Evolutionary conservation across 2,329 filamentous ascomycete genomes (phyloP), one percentile per base, ranked within the genome.

Genomic region (Septoria linicola): DNA sequence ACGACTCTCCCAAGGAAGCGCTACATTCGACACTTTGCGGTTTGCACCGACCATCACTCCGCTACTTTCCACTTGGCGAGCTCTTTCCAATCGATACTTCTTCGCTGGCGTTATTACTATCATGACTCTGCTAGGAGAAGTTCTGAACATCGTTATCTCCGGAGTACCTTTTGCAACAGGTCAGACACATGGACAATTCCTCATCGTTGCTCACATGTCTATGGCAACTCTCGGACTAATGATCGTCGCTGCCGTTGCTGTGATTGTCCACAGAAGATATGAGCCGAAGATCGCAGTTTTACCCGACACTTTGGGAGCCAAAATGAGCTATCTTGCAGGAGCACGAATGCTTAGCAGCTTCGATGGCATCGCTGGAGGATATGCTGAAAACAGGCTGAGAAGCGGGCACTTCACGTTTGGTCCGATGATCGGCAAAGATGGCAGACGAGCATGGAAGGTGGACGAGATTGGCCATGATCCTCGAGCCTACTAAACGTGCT

Each of bases 41-140:
- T 59, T 60, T 41, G 47, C 53, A 13, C 55, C 58, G 1, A 53
- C 47, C 16, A 59, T 42, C 23, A 59, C 51, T 3, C 58, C 58
- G 3, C 14, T 60, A 16, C 32, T 57, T 5, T 57, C 55, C 14
- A 59, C 56, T 10, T 48, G 43, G 36, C 34, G 34, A 3, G 37
- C 50, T 13, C 20, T 59, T 1, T 21, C 27, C 19, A 31, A 47
- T n/a, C 21, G 51, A 13, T 57, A 60, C 40, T 53, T 42, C 49
- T 46, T 54, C 48, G 41, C 43, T 14, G 49, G 53, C 1, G 14
- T 54, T 7, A 16, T 59, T 2, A 57, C 58, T 16, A n/a, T 44
- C 13, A 47, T 48, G 4, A 59, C 56, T 1, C 41, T 57, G 10
- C 23, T 48, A 1, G 51, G 40, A 21, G 58, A 59, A 49, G 55